Conservation (phyloP, 2,329 filamentous ascomycete species). For the Tolypocladium cylindrosporum region DNA sequence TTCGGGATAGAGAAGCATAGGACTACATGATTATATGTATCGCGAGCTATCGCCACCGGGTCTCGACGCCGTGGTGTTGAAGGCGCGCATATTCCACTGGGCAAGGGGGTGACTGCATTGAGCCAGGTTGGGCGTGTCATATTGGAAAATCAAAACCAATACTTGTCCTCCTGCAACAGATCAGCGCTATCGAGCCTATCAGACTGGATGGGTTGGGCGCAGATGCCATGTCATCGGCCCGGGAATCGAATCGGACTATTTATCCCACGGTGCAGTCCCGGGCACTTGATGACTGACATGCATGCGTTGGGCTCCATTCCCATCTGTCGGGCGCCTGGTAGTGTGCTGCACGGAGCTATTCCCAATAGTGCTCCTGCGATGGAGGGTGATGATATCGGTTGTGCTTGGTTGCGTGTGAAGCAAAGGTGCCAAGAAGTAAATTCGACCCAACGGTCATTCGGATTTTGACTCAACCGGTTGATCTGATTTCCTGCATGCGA, state of each 20-base stretch:
- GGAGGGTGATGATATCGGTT: no score
- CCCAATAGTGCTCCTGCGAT: neutral
- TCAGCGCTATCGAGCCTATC: neutral
- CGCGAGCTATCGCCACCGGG: neutral
- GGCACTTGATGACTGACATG: neutral
- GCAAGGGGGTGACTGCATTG: neutral
- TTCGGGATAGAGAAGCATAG: neutral
- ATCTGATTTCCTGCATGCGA: neutral
- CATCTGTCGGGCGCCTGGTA: neutral
- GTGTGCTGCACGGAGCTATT: neutral
- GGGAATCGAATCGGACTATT: neutral
- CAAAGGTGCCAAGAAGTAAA: neutral
- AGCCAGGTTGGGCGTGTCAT: neutral
- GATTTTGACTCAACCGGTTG: neutral
- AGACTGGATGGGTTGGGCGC: neutral
- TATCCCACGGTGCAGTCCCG: neutral
- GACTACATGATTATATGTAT: neutral
- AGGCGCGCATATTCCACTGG: neutral
- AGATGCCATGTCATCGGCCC: neutral
- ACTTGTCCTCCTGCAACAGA: neutral
- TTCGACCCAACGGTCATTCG: neutral
- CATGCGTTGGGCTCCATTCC: neutral
- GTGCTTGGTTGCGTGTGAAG: neutral
- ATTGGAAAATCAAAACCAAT: neutral
- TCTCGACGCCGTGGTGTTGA: neutral